These are phyloP conservation scores for Ilex paraguariensis DNA, from an alignment of 305 asterid species.

Conservation along the genomic window DNA sequence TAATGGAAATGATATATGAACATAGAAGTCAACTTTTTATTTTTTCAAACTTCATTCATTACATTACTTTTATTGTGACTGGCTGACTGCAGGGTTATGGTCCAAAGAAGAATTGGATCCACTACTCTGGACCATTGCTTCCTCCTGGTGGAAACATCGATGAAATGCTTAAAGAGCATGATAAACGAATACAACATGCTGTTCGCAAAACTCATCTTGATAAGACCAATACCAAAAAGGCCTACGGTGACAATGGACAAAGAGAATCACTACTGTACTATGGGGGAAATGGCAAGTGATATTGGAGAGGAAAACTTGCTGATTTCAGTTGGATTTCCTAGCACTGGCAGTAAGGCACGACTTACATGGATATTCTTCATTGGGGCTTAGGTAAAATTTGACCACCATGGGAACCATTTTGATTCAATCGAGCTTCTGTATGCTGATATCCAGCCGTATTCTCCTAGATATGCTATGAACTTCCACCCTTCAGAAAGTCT, in stretches of 20 bases:
- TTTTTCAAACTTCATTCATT: background rate
- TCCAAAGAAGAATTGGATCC: conserved; percentile 46
- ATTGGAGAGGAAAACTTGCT: conserved; percentile 4
- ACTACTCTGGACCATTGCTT: conserved; percentile 76
- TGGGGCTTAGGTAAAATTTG: no score
- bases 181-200: conserved; percentile 71
- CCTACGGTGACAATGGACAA: conserved; percentile 32
- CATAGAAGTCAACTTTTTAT: background rate
- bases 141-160: conserved; percentile 58
- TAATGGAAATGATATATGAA: background rate
- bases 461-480: no score
- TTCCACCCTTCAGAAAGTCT: no score
- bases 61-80: conserved; percentile 9
- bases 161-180: conserved; percentile 82
- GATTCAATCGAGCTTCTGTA: no score
- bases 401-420: no score
- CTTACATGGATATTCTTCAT: no score
- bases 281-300: conserved; percentile 41
- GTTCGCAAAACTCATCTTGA: conserved; percentile 66
- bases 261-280: conserved; percentile 57
- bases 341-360: background rate
- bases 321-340: conserved; percentile 8
- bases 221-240: conserved; percentile 4
- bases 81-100: conserved; percentile 25
- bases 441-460: no score